Evolutionary conservation across 495 filamentous ascomycete genomes (phyloP), one percentile per base, ranked within the genome.

Genomic region (Aspergillus indologenus): DNA sequence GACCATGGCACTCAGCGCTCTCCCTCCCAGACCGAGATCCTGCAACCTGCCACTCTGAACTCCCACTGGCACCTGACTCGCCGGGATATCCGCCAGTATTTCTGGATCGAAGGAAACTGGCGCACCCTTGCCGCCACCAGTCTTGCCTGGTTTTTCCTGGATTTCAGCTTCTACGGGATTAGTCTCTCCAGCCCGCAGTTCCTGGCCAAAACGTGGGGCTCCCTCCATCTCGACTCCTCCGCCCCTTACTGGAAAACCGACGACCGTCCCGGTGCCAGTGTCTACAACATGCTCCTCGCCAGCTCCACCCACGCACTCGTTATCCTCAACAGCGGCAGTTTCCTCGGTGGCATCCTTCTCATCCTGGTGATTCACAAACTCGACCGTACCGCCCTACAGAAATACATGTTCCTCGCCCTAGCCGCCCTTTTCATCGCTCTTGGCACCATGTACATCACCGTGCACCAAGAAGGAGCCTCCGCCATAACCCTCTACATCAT

Each of bases 121-220:
- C 72, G 72, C 42, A 75, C 75, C 19, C 69, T 85, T 8, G 69
- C 72, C 4, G 82, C 75, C 8, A 83, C 81, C 1, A 76, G 75
- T 0, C 29, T 78, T 15, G 66, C 68, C 11, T 85, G 81, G 82
- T 67, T 83, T 11, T 61, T 83, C 0, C 67, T 85, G 17, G 82
- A 85, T 48, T 80, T 84, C 46, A 79, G 75, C 2, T 85, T 84
- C 63, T 85, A 82, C 61, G 80, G 81, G 6, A 77, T 85, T 31
- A 78, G 79, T 12, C 66, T 85, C 7, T 81, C 77, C 5, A 78
- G 70, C 50, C 72, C 68, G 3, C 76, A 75, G 51, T 74, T 69
- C 44, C 65, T 78, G 20, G 71, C 73, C 14, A 77, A 76, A 42
- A 78, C 75, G 3, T 77, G 76, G 76, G 73, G 73, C 56, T 56